Percentiles rank a stretch among this genome's conserved stretches.
Evolutionary conservation across 2,329 filamentous ascomycete genomes (phyloP).

Genomic region (Decorospora gaudefroyi): DNA sequence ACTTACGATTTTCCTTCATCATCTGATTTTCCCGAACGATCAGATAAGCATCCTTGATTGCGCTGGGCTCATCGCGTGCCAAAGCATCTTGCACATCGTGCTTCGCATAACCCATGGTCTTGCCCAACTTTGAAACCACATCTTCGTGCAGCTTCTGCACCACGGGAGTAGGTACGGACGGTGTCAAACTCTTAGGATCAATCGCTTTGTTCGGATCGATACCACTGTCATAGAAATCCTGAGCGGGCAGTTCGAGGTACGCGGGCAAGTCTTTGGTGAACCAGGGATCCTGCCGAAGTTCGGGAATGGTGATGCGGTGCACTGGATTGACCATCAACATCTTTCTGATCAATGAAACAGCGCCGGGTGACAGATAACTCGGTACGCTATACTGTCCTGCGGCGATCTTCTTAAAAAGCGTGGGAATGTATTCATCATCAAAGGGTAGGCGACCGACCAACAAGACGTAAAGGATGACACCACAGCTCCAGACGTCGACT

Average conservation of each 20-base stretch:
- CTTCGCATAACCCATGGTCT: slow-evolving; percentile 96
- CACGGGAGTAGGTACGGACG: slow-evolving; percentile 69
- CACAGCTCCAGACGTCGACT: slow-evolving; percentile 97
- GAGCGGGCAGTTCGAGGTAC: slow-evolving; percentile 83
- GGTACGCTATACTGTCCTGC: slow-evolving; percentile 92
- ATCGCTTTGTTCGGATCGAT: slow-evolving; percentile 92
- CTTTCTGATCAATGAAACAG: slow-evolving; percentile 79
- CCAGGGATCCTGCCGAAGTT: slow-evolving; percentile 93
- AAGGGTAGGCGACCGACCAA: slow-evolving; percentile 78
- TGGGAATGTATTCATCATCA: slow-evolving; percentile 97
- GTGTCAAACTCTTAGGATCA: slow-evolving; percentile 77
- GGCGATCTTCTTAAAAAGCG: slow-evolving; percentile 96
- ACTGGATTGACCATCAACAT: slow-evolving; percentile 97
- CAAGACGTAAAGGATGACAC: slow-evolving; percentile 76
- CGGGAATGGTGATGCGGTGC: slow-evolving; percentile 88
- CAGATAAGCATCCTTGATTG: slow-evolving; percentile 98
- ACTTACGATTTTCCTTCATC: slow-evolving; percentile 92
- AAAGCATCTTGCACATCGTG: slow-evolving; percentile 94
- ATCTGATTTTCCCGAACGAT: slow-evolving; percentile 97
- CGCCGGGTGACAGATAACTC: slow-evolving; percentile 84
- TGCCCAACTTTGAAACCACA: slow-evolving; percentile 93
- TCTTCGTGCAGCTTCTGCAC: slow-evolving; percentile 90
- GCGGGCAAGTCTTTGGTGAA: slow-evolving; percentile 84
- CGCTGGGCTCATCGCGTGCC: slow-evolving; percentile 88
- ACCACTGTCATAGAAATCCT: slow-evolving; percentile 93